These are phyloP conservation scores for Penicillium sp. DNA, from an alignment of 2,329 filamentous ascomycete genomes.

Conservation along the genomic window DNA sequence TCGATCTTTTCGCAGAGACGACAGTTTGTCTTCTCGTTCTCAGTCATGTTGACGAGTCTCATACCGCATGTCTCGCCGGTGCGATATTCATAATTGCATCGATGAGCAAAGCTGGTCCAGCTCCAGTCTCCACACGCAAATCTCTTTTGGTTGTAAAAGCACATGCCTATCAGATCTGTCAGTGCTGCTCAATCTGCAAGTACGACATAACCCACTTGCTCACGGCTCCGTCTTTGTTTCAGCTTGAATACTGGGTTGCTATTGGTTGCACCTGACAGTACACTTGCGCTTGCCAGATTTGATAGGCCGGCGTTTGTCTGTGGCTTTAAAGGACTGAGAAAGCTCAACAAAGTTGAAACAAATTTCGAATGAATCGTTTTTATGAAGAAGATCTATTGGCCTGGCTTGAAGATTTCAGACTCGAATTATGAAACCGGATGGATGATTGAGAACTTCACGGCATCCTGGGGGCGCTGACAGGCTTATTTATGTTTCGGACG, in stretches of 20 bases:
- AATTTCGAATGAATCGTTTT: constrained; percentile 16
- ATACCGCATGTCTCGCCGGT: constrained; percentile 94
- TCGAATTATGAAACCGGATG: constrained; percentile 25
- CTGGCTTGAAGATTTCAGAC: constrained; percentile 10
- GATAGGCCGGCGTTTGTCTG: constrained; percentile 29
- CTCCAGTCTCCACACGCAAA: constrained; percentile 86
- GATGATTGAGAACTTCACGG: constrained; percentile 22
- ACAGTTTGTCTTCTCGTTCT: constrained; percentile 58
- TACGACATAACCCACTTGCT: constrained; percentile 29
- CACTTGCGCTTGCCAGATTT: constrained; percentile 23
- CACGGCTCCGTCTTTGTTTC: constrained; percentile 28
- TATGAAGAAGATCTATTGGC: constrained; percentile 19
- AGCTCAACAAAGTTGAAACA: constrained; percentile 18
- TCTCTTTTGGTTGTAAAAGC: constrained; percentile 85
- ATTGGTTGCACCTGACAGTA: constrained; percentile 26
- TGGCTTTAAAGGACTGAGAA: constrained; percentile 15
- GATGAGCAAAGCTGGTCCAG: constrained; percentile 85
- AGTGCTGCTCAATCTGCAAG: constrained; percentile 20
- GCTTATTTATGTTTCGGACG: constrained; percentile 37
- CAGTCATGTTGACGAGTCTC: constrained; percentile 73
- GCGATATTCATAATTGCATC: constrained; percentile 89
- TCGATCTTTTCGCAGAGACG: constrained; percentile 81
- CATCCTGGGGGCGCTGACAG: constrained; percentile 22
- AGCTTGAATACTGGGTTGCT: constrained; percentile 21
- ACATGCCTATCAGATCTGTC: constrained; percentile 55